Evolutionary conservation across 2,329 filamentous ascomycete genomes (phyloP).

Genomic region (Tolypocladium tropicale): DNA sequence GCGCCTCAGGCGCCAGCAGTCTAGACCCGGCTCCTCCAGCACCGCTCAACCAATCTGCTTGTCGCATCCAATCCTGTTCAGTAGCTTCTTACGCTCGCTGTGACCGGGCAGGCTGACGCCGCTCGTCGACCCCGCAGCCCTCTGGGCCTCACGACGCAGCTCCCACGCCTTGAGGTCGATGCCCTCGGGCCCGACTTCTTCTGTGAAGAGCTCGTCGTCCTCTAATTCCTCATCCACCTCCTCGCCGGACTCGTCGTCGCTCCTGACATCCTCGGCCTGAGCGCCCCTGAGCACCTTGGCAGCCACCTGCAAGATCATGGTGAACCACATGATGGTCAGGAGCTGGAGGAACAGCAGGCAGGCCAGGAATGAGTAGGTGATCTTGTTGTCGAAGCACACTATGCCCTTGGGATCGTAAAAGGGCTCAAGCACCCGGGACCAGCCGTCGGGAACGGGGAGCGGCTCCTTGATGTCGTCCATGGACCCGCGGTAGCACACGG

Average conservation of each 20-base stretch:
- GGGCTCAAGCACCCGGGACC: slow-evolving; percentile 59
- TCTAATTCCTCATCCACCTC: slow-evolving; percentile 14
- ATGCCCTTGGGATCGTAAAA: slow-evolving; percentile 61
- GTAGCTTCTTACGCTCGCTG: slow-evolving; percentile 67
- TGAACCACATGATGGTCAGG: slow-evolving; percentile 81
- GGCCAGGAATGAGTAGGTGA: slow-evolving; percentile 67
- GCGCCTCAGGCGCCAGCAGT: background rate
- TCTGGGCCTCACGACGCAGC: slow-evolving; percentile 40
- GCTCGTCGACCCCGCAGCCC: slow-evolving; percentile 34
- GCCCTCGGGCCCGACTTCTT: background rate
- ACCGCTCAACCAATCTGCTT: slow-evolving; percentile 36
- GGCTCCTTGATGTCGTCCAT: slow-evolving; percentile 46
- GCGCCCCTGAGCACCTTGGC: slow-evolving; percentile 66
- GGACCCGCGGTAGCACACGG: slow-evolving; percentile 61
- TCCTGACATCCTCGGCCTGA: slow-evolving; percentile 74
- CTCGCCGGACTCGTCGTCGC: slow-evolving; percentile 67
- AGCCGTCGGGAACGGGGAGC: slow-evolving; percentile 35
- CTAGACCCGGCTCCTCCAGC: background rate
- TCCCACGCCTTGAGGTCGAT: slow-evolving; percentile 34
- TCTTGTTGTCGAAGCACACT: slow-evolving; percentile 70
- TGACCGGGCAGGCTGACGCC: slow-evolving; percentile 59
- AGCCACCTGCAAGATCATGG: slow-evolving; percentile 76
- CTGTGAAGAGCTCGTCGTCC: background rate
- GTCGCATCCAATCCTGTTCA: slow-evolving; percentile 73
- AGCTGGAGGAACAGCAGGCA: slow-evolving; percentile 69